Conservation (phyloP, 352 stramenopile genomes). For the Saprolegnia diclina region DNA sequence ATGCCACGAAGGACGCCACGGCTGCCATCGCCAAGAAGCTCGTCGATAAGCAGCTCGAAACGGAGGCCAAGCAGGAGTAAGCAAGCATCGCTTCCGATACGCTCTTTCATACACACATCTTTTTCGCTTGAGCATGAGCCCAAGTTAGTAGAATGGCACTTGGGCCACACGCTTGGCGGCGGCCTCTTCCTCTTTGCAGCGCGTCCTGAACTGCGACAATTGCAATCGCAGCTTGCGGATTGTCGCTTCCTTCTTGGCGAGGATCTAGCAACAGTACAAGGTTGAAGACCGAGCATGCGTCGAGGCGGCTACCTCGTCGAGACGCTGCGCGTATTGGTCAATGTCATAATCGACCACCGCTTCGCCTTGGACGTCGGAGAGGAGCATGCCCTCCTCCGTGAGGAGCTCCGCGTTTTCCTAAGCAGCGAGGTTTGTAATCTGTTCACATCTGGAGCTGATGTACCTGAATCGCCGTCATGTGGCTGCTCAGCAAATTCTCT, state of each 20-base stretch:
- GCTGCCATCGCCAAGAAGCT: conserved; percentile 73
- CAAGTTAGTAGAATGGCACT: conserved; percentile 17
- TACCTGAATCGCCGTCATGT: conserved; percentile 95
- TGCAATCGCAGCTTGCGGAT: conserved; percentile 82
- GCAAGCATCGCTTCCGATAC: background rate
- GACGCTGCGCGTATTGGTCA: conserved; percentile 87
- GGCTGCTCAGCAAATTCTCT: conserved; percentile 91
- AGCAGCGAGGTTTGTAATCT: conserved; percentile 13
- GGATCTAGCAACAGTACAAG: conserved; percentile 49
- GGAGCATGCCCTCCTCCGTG: conserved; percentile 90
- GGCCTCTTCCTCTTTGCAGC: conserved; percentile 80
- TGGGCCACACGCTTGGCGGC: conserved; percentile 38
- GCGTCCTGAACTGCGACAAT: conserved; percentile 69
- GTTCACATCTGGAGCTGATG: background rate
- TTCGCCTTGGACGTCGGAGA: conserved; percentile 84
- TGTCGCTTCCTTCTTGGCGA: conserved; percentile 88
- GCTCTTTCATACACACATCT: background rate
- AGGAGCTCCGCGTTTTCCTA: conserved; percentile 96
- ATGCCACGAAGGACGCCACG: conserved; percentile 67
- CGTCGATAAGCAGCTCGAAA: conserved; percentile 41
- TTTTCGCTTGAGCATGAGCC: background rate
- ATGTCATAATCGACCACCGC: conserved; percentile 91
- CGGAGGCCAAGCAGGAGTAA: conserved; percentile 22
- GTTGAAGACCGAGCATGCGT: background rate
- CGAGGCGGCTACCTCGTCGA: conserved; percentile 64